Percentiles rank a stretch among this genome's conserved stretches.
Conservation (phyloP, 768 basidiomycete species). For the Terana coerulea region DNA sequence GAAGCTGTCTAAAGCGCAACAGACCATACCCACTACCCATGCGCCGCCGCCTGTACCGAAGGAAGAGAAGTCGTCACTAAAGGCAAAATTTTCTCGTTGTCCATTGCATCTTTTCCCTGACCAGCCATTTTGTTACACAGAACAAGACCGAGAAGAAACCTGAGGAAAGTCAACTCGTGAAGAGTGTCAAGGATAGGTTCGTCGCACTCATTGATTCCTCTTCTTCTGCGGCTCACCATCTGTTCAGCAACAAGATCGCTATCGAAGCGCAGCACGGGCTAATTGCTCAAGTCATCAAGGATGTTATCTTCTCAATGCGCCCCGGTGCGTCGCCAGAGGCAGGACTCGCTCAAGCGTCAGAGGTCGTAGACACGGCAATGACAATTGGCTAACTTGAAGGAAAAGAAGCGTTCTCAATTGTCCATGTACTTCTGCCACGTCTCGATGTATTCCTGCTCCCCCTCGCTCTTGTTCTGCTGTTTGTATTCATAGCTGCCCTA, state of each 20-base stretch:
- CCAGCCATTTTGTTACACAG: background rate
- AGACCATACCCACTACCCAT: slow-evolving; percentile 53
- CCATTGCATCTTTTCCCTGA: background rate
- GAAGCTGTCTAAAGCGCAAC: slow-evolving; percentile 77
- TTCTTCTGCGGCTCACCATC: background rate
- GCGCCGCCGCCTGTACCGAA: slow-evolving; percentile 51
- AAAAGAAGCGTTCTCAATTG: too few relatives aligned
- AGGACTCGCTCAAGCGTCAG: slow-evolving; percentile 17
- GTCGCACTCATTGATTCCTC: slow-evolving; percentile 14
- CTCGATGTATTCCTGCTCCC: background rate
- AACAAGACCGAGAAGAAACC: slow-evolving; percentile 71
- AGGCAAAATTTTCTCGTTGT: slow-evolving; percentile 2
- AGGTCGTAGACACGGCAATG: slow-evolving; percentile 37
- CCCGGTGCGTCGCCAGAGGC: slow-evolving; percentile 22
- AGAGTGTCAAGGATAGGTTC: slow-evolving; percentile 90
- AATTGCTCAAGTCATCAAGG: slow-evolving; percentile 91
- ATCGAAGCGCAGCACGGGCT: slow-evolving; percentile 92
- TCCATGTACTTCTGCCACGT: too few relatives aligned
- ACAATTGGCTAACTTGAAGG: slow-evolving; percentile 24
- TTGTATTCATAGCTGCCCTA: background rate
- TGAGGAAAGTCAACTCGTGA: slow-evolving; percentile 81
- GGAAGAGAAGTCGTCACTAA: slow-evolving; percentile 38
- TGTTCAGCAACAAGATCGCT: slow-evolving; percentile 78
- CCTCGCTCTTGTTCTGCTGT: background rate
- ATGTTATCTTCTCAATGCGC: slow-evolving; percentile 75